phyloP scores from a whole-genome alignment of 2,329 filamentous ascomycete genomes.

The Fusarium pilosicola region DNA sequence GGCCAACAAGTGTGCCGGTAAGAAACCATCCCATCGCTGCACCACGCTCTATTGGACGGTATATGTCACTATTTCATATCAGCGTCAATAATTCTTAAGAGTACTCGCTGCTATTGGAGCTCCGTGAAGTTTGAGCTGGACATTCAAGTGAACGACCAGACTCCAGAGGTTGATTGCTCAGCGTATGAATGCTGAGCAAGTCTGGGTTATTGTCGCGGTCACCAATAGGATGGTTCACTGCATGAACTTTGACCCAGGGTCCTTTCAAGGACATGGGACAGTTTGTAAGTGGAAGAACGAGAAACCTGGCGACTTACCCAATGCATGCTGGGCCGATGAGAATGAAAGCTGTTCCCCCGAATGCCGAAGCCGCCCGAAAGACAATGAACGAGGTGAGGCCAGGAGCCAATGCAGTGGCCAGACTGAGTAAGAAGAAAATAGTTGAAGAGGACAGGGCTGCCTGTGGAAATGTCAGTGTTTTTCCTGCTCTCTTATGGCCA shows the following conservation, averaged over 20 bases:
- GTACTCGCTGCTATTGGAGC: not conserved
- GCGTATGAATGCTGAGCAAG: not conserved
- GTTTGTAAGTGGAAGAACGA: not conserved
- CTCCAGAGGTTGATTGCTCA: not conserved
- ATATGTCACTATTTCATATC: constrained; percentile 61
- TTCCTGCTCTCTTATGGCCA: not conserved
- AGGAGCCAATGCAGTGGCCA: constrained; percentile 77
- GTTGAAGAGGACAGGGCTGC: constrained; percentile 64
- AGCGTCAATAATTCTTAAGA: not conserved
- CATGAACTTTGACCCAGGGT: not conserved
- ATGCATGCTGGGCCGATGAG: constrained; percentile 77
- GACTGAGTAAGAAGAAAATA: constrained; percentile 74
- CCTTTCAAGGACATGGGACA: not conserved
- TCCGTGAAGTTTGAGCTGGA: not conserved
- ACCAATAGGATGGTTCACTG: not conserved
- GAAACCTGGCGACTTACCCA: constrained; percentile 56
- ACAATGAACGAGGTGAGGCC: constrained; percentile 77
- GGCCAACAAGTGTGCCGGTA: constrained; percentile 76
- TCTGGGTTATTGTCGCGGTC: not conserved
- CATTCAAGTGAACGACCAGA: not conserved
- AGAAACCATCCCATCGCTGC: constrained; percentile 80
- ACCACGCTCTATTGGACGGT: constrained; percentile 73
- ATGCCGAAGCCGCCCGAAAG: constrained; percentile 78
- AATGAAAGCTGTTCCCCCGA: constrained; percentile 79
- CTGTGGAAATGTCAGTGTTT: constrained; percentile 25